Evolutionary conservation across 176 grass and related monocot species (phyloP).

Genomic region (Dactylis glomerata): DNA sequence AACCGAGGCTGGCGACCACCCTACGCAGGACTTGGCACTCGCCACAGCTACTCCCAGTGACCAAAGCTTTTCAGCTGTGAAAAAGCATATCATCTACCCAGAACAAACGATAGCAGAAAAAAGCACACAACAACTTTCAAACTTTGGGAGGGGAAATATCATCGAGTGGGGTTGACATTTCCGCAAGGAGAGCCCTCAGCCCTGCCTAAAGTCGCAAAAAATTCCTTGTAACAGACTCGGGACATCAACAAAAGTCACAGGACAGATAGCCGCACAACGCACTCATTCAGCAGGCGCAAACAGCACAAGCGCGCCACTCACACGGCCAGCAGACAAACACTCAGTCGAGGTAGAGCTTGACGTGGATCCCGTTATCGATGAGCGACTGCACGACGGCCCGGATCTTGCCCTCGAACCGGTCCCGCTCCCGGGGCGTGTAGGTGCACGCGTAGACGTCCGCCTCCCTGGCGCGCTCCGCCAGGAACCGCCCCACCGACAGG

Average conservation of each 20-base stretch:
- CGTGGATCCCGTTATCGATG: slow-evolving; percentile 80
- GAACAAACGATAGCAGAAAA: background rate
- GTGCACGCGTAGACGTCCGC: slow-evolving; percentile 85
- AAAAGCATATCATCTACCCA: background rate
- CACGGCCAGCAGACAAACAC: background rate
- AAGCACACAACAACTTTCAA: background rate
- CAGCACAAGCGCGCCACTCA: background rate
- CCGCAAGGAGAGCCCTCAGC: background rate
- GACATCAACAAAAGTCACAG: background rate
- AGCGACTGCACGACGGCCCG: slow-evolving; percentile 80
- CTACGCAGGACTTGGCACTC: background rate
- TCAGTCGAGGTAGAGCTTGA: slow-evolving; percentile 91
- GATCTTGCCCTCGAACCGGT: slow-evolving; percentile 91
- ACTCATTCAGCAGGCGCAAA: background rate
- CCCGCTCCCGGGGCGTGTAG: slow-evolving; percentile 69
- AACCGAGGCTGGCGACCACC: background rate
- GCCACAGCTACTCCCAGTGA: no score
- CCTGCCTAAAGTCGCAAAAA: background rate
- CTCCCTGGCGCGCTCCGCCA: slow-evolving; percentile 81
- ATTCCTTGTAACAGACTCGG: background rate
- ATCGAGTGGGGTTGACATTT: background rate
- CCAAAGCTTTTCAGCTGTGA: background rate
- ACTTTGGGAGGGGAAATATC: background rate
- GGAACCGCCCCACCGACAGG: slow-evolving; percentile 66
- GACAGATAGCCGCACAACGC: background rate